Evolutionary conservation across 306 rosid species (phyloP).

Genomic region (Oemleria cerasiformis): DNA sequence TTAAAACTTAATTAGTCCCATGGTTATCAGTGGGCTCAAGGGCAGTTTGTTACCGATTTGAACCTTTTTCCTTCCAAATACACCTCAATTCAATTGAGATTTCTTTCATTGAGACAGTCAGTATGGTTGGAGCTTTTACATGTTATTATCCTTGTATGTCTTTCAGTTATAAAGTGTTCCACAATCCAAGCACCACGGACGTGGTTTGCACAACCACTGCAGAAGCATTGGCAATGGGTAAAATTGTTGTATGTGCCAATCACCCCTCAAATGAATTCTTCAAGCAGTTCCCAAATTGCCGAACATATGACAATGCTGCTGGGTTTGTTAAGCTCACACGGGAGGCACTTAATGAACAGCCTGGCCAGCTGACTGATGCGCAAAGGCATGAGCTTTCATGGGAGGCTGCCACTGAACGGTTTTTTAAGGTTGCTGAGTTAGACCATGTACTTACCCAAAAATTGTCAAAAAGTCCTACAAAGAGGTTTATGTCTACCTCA

Average conservation of each 20-base stretch:
- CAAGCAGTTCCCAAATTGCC: conserved; percentile 87
- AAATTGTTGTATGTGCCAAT: conserved; percentile 73
- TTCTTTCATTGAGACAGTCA: conserved; percentile 8
- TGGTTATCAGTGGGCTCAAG: not conserved
- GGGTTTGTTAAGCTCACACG: conserved; percentile 60
- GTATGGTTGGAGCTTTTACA: conserved; percentile 17
- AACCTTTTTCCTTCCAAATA: not conserved
- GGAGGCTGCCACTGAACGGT: conserved; percentile 89
- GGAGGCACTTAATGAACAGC: conserved; percentile 58
- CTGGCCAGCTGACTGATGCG: conserved; percentile 60
- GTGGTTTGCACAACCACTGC: conserved; percentile 99
- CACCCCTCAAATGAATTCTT: conserved; percentile 96
- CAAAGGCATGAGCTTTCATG: conserved; percentile 70
- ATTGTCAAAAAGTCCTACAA: conserved; percentile 34
- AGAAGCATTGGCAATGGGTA: conserved; percentile 97
- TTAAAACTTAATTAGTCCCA: not conserved
- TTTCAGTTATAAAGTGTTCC: conserved; percentile 79
- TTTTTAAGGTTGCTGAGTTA: conserved; percentile 53
- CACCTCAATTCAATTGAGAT: not conserved
- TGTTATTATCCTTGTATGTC: conserved; percentile 20
- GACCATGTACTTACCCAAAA: conserved; percentile 35
- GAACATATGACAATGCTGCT: conserved; percentile 42
- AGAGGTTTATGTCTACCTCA: conserved; percentile 51
- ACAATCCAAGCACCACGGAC: conserved; percentile 95
- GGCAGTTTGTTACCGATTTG: not conserved